Evolutionary conservation across 2,329 filamentous ascomycete species (phyloP).

Genomic region (Fusarium virguliforme): DNA sequence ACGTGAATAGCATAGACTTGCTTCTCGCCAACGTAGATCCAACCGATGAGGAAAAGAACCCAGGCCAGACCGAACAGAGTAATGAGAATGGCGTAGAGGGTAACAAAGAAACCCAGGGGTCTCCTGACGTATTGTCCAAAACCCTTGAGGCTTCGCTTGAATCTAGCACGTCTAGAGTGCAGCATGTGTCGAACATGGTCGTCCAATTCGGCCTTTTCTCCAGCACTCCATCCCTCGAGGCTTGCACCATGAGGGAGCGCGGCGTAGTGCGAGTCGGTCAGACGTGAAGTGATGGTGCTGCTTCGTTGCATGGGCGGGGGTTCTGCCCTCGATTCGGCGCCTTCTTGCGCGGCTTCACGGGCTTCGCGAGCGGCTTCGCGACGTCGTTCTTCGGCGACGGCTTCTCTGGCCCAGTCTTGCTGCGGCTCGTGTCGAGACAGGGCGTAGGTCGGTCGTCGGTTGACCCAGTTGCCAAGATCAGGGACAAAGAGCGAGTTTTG

Average conservation of each 20-base stretch:
- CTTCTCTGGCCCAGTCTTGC: constrained; percentile 46
- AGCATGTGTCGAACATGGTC: constrained; percentile 91
- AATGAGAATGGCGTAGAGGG: constrained; percentile 85
- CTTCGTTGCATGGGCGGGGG: constrained; percentile 56
- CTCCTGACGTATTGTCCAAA: constrained; percentile 85
- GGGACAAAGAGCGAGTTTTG: constrained; percentile 92
- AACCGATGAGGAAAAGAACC: constrained; percentile 93
- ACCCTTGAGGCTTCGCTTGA: constrained; percentile 84
- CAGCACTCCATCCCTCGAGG: constrained; percentile 81
- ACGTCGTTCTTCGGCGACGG: constrained; percentile 40
- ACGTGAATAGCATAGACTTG: constrained; percentile 80
- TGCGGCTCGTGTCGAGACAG: constrained; percentile 68
- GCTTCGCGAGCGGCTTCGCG: constrained; percentile 28
- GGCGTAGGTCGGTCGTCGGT: constrained; percentile 84
- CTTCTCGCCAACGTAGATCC: constrained; percentile 84
- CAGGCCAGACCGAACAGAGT: constrained; percentile 89
- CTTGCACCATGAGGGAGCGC: constrained; percentile 82
- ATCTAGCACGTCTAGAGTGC: constrained; percentile 83
- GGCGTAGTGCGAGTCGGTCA: constrained; percentile 82
- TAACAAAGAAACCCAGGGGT: constrained; percentile 87
- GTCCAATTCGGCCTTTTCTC: constrained; percentile 83
- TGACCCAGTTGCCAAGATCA: constrained; percentile 81
- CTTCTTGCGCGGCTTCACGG: constrained; percentile 11
- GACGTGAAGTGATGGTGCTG: constrained; percentile 76
- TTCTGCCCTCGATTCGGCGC: constrained; percentile 22